These are phyloP conservation scores for Cyphellophora europaea DNA, from an alignment of 2,329 filamentous ascomycete genomes.

Conservation along the genomic window DNA sequence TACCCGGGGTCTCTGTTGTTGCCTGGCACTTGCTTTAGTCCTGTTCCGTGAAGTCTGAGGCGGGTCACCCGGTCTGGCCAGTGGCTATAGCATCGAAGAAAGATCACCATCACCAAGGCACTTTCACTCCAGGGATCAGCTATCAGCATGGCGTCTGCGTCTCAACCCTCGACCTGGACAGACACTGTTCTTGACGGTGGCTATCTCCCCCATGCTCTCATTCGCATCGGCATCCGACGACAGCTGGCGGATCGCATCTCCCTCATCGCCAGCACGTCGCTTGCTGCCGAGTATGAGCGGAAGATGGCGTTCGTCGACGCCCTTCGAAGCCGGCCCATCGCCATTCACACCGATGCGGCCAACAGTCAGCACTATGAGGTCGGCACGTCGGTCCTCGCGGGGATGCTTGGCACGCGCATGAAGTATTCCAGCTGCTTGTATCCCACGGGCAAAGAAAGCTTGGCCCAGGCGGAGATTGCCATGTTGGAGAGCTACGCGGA, in stretches of 20 bases:
- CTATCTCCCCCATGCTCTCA: constrained; percentile 53
- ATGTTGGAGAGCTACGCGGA: constrained; percentile 58
- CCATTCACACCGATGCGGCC: constrained; percentile 56
- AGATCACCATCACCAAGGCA: too few species aligned
- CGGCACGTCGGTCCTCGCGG: constrained; percentile 52
- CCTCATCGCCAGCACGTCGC: constrained; percentile 44
- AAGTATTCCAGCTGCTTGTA: constrained; percentile 65
- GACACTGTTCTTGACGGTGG: constrained; percentile 56
- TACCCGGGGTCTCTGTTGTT: too few species aligned
- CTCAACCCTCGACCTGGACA: constrained; percentile 14
- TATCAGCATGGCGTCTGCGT: too few species aligned
- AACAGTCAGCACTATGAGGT: constrained; percentile 68
- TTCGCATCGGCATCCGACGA: constrained; percentile 57
- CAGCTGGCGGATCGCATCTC: constrained; percentile 53
- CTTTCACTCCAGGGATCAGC: too few species aligned
- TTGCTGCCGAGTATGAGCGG: constrained; percentile 43
- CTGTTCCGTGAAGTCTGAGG: too few species aligned
- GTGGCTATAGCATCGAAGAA: too few species aligned
- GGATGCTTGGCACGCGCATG: constrained; percentile 58
- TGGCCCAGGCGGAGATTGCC: constrained; percentile 55
- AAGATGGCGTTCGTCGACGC: constrained; percentile 57
- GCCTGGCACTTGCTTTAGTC: too few species aligned
- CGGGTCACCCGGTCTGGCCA: too few species aligned
- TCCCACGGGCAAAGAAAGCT: constrained; percentile 50
- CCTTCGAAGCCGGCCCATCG: constrained; percentile 54